A percentile compares a stretch with the other conserved stretches of the same genome.
Conservation (phyloP, 768 basidiomycete species). For the Suillus alpinus region DNA sequence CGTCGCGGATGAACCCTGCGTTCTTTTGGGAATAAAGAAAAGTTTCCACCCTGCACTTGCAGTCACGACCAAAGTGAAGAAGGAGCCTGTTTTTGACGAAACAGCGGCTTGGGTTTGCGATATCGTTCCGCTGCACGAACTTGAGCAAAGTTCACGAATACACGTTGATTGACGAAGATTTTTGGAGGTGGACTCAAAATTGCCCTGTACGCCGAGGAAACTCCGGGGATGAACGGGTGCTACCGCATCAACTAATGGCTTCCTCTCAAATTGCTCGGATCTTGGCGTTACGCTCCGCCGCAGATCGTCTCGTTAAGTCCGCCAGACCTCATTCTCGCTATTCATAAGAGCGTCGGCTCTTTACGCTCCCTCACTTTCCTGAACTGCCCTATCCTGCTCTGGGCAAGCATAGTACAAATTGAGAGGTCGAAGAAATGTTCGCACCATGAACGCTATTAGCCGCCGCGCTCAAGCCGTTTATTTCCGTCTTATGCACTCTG, state of each 20-base stretch:
- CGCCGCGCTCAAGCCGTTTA: slow-evolving; percentile 28
- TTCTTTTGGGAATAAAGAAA: slow-evolving; percentile 29
- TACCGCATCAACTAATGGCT: slow-evolving; percentile 3
- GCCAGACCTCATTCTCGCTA: slow-evolving; percentile 27
- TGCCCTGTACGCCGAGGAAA: slow-evolving; percentile 6
- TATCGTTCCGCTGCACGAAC: slow-evolving; percentile 20
- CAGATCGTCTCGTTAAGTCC: slow-evolving; percentile 21
- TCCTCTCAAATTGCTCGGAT: slow-evolving; percentile 9
- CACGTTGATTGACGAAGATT: slow-evolving; percentile 18
- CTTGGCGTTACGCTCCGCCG: slow-evolving; percentile 18
- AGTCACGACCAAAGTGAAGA: slow-evolving; percentile 10
- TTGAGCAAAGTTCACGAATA: slow-evolving; percentile 14
- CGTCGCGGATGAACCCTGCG: slow-evolving; percentile 21
- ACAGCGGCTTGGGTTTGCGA: slow-evolving; percentile 19
- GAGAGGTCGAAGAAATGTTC: slow-evolving; percentile 22
- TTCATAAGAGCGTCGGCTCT: slow-evolving; percentile 19
- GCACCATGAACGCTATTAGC: slow-evolving; percentile 38
- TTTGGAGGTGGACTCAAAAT: slow-evolving; percentile 17
- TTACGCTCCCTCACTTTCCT: slow-evolving; percentile 23
- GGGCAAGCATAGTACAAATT: slow-evolving; percentile 10
- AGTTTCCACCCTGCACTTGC: slow-evolving; percentile 23
- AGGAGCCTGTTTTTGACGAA: slow-evolving; percentile 11
- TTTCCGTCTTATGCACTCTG: slow-evolving; percentile 34
- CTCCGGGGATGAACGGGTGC: neutral
- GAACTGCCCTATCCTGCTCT: slow-evolving; percentile 9